Conservation (phyloP, 768 basidiomycete genomes). For the Boletus speciosus region DNA sequence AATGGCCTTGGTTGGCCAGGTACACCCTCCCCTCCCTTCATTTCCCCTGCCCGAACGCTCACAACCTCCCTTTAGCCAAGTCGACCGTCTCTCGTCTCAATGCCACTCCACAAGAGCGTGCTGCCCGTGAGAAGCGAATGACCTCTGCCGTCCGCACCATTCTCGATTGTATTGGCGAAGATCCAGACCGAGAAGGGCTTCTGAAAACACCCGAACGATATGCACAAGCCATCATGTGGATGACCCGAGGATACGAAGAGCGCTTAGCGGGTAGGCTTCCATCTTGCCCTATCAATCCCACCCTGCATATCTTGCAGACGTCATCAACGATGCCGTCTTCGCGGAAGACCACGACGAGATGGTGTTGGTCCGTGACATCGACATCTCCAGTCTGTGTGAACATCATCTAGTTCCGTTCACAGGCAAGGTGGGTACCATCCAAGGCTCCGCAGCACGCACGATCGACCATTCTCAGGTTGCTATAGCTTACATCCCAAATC, state of each 20-base stretch:
- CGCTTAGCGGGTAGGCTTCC: conserved; percentile 68
- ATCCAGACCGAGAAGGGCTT: conserved; percentile 92
- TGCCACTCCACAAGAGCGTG: conserved; percentile 70
- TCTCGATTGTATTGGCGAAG: conserved; percentile 97
- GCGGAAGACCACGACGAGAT: conserved; percentile 99
- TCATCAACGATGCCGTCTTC: conserved; percentile 98
- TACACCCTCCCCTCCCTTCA: conserved; percentile 31
- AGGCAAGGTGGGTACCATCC: conserved; percentile 69
- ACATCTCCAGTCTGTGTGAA: conserved; percentile 96
- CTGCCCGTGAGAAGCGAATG: conserved; percentile 71
- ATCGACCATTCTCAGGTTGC: conserved; percentile 62
- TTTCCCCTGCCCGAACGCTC: conserved; percentile 9
- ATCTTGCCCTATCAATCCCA: conserved; percentile 10
- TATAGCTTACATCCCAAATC: conserved; percentile 96
- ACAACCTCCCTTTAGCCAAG: conserved; percentile 56
- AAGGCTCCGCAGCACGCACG: conserved; percentile 20
- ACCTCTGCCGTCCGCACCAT: conserved; percentile 84
- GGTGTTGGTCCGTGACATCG: conserved; percentile 97
- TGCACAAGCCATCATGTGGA: conserved; percentile 96
- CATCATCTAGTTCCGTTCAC: conserved; percentile 98
- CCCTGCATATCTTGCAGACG: conserved; percentile 53
- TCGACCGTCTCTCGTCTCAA: conserved; percentile 83
- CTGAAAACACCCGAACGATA: conserved; percentile 91
- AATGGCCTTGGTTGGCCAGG: conserved; percentile 95
- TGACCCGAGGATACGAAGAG: conserved; percentile 99